These are phyloP conservation scores for Endotrypanum monterogeii DNA, from an alignment of 208 protist species.

Conservation along the genomic window DNA sequence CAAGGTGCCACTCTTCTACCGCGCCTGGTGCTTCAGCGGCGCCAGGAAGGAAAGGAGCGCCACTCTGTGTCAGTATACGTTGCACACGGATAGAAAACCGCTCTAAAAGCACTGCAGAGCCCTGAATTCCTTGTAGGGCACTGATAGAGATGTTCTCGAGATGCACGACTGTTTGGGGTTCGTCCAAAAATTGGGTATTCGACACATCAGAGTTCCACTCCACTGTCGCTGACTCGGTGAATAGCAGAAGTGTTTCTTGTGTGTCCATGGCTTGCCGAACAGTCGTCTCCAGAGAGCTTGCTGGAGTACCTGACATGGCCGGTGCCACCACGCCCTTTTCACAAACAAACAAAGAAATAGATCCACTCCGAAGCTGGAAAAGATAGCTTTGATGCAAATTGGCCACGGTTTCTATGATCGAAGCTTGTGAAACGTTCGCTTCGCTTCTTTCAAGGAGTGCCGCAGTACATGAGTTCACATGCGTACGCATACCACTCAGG, in stretches of 20 bases:
- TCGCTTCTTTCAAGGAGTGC: neutral
- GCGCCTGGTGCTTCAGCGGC: neutral
- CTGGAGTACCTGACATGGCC: neutral
- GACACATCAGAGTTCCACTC: constrained; percentile 19
- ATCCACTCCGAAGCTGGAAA: constrained; percentile 5
- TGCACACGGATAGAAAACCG: constrained; percentile 13
- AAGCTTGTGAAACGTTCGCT: neutral
- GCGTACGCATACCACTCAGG: constrained; percentile 7
- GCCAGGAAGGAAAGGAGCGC: neutral
- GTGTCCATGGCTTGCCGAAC: constrained; percentile 3
- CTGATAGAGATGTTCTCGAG: constrained; percentile 21
- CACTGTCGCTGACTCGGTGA: constrained; percentile 10
- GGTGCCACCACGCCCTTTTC: constrained; percentile 5
- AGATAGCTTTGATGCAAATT: neutral
- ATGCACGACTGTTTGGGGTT: constrained; percentile 19
- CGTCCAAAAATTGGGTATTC: no score
- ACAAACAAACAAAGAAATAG: constrained; percentile 20
- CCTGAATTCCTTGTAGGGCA: constrained; percentile 11
- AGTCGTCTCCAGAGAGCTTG: constrained; percentile 6
- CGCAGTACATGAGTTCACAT: neutral
- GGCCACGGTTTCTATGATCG: neutral
- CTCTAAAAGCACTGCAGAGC: constrained; percentile 18
- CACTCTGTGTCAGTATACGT: neutral
- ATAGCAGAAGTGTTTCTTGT: constrained; percentile 12
- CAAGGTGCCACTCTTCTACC: constrained; percentile 26